Base-by-base conservation (phyloP, 805 yeast species). In the Kuraishia capsulata region DNA sequence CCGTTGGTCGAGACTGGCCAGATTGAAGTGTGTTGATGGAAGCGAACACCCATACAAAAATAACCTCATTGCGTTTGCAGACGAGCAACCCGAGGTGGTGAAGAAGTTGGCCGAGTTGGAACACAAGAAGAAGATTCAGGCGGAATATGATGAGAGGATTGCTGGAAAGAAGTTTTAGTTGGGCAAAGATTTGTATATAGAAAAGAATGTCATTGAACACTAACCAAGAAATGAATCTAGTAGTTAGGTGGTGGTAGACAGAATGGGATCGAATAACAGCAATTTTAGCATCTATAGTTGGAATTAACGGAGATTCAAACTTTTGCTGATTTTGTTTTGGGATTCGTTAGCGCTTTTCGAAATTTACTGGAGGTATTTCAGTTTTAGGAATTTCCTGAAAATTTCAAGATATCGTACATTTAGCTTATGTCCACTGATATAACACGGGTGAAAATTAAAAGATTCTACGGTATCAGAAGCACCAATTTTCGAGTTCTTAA, bases 1-100 rank as follows among this genome's bases (percentile, higher is more conserved):
- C 45, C 76, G 97, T 59, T 73, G 80, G 51, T 63, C 67, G 11
- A 78, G 98, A 57, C 60, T 92, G 52, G 90, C 77, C 20, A 76
- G 99, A 55, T 69, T 92, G 44, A 88, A 86, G 61, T 77, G 86
- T 0, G 84, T 73, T 57, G 97, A 94, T 50, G 96, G 90, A 21
- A 76, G 86, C 41, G 83, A 83, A 41, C 84, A 85, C 56, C 97
- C 96, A 19, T 92, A 86, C 58, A 76, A 76, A 45, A 73, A 78
- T 47, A 92, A 92, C 54, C 68, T 90, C 41, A 67, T 83, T 21
- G 96, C 96, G 2, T 84, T 76, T 66, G 92, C 88, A 37, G 92
- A 85, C 54, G 84, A 89, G 56, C 76, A 73, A 45, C 69, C 70
- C 11, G 59, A 65, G 26, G 77, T 77, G 44, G 53, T 61, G 41